Percentiles rank a stretch among this genome's conserved stretches.
Conservation (phyloP, 75 land plant genomes). For the Selaginella tamariscina region DNA sequence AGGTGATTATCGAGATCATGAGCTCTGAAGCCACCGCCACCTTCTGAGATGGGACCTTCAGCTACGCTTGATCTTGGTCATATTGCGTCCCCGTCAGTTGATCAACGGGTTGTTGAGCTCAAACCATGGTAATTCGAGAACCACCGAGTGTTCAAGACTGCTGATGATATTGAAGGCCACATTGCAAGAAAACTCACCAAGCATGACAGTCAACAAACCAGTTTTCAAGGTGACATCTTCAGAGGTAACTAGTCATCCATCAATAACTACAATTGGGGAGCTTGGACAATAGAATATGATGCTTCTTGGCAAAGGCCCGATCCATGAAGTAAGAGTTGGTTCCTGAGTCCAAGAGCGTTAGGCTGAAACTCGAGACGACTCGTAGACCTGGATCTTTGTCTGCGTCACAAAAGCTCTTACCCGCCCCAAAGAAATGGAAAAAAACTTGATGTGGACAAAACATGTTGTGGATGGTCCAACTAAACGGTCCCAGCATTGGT, state of each 20-base stretch:
- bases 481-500: neutral
- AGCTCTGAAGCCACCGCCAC: no score
- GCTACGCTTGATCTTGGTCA: no score
- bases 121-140: no score
- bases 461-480: neutral
- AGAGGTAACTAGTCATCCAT: neutral
- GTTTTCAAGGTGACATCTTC: neutral
- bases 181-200: neutral
- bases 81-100: no score
- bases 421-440: neutral
- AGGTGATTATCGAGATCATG: no score
- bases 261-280: neutral
- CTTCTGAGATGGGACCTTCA: no score
- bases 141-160: no score
- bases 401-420: neutral
- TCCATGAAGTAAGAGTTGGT: constrained; percentile 1
- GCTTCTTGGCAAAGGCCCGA: neutral
- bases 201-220: neutral
- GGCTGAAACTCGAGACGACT: neutral
- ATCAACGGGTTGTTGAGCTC: no score
- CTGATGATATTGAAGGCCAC: neutral
- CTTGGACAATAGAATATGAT: neutral
- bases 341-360: neutral
- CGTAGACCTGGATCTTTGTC: neutral
- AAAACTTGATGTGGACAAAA: neutral